Conservation (phyloP, 345 rosid species). For the Lepidium didymum region DNA sequence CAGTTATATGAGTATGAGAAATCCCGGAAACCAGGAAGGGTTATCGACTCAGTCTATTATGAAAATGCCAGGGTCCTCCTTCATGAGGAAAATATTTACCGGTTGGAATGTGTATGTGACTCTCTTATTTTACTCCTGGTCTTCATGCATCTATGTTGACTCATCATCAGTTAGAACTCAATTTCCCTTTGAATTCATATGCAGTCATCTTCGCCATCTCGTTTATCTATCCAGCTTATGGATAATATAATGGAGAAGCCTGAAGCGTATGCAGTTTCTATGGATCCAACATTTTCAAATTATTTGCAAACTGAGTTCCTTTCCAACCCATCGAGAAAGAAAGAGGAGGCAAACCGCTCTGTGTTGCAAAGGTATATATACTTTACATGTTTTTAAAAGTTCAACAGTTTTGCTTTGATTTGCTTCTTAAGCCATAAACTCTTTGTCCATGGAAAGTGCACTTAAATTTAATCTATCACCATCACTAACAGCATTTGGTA, state of each 20-base stretch:
- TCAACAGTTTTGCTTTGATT: background rate
- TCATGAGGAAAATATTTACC: slow-evolving; percentile 82
- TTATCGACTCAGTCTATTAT: slow-evolving; percentile 58
- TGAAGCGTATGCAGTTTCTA: slow-evolving; percentile 71
- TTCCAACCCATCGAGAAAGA: slow-evolving; percentile 6
- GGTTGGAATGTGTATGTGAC: slow-evolving; percentile 58
- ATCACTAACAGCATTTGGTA: background rate
- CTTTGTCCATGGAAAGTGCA: background rate
- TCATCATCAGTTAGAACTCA: background rate
- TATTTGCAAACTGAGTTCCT: slow-evolving; percentile 50
- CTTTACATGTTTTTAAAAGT: too few species aligned
- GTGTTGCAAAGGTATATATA: slow-evolving; percentile 11
- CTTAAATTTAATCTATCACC: too few species aligned
- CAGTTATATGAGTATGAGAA: slow-evolving; percentile 83
- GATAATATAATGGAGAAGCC: slow-evolving; percentile 75
- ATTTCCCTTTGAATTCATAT: background rate
- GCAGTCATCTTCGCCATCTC: slow-evolving; percentile 62
- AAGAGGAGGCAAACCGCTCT: slow-evolving; percentile 4
- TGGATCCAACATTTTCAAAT: slow-evolving; percentile 79
- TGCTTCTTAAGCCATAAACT: background rate
- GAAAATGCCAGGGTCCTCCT: slow-evolving; percentile 82
- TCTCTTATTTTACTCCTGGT: background rate
- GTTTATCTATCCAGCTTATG: slow-evolving; percentile 72
- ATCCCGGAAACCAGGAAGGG: slow-evolving; percentile 51
- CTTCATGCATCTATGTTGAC: background rate